Evolutionary conservation across 2,329 filamentous ascomycete genomes (phyloP).

Genomic region (Claviceps africana): DNA sequence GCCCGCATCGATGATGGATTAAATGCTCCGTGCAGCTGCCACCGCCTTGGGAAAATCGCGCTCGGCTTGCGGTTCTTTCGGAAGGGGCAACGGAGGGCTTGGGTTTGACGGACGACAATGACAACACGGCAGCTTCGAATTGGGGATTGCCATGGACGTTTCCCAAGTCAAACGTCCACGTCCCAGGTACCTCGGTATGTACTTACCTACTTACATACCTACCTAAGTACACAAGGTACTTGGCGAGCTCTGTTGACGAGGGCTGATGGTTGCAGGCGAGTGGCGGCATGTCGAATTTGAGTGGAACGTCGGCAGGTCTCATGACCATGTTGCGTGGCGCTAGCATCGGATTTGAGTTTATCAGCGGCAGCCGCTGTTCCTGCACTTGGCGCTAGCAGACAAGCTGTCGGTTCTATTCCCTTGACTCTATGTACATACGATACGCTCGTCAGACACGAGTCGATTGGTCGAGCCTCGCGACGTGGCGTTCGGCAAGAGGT

Average conservation of each 20-base stretch:
- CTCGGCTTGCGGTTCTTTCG: background rate
- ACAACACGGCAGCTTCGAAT: background rate
- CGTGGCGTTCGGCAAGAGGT: slow-evolving; percentile 3
- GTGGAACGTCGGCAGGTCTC: slow-evolving; percentile 15
- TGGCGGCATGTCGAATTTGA: slow-evolving; percentile 5
- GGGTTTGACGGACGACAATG: background rate
- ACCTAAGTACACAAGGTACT: no score
- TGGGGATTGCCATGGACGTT: background rate
- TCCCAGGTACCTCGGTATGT: no score
- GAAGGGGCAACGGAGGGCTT: no score
- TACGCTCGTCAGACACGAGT: background rate
- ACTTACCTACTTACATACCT: no score
- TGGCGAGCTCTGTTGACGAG: slow-evolving; percentile 4
- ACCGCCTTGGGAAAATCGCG: background rate
- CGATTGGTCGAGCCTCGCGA: slow-evolving; percentile 5
- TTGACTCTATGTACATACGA: background rate
- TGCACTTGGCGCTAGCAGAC: background rate
- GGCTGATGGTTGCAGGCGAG: background rate
- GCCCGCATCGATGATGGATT: background rate
- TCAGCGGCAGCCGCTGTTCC: slow-evolving; percentile 1
- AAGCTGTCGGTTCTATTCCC: background rate
- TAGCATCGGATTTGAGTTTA: slow-evolving; percentile 12
- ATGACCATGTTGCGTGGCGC: slow-evolving; percentile 18
- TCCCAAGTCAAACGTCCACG: background rate
- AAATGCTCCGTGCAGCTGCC: background rate